These are phyloP conservation scores for Penicillium cosmopolitanum DNA, from an alignment of 495 filamentous ascomycete species.

Conservation along the genomic window DNA sequence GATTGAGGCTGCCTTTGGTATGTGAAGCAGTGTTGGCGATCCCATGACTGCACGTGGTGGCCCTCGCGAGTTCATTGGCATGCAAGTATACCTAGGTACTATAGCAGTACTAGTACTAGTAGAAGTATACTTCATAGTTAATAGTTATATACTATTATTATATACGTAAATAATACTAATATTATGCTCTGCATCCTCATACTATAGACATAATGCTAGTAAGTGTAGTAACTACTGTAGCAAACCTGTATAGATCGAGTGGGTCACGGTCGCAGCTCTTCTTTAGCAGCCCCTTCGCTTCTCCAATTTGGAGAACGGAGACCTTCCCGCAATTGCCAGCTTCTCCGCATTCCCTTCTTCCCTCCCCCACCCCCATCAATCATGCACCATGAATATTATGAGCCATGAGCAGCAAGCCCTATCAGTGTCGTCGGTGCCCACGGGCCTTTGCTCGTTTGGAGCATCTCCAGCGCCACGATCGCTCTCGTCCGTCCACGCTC, in stretches of 20 bases:
- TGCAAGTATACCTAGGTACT: too few relatives aligned
- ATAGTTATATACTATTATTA: too few relatives aligned
- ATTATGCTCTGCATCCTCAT: too few relatives aligned
- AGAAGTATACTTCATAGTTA: too few relatives aligned
- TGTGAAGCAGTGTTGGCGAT: background rate
- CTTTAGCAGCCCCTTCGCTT: background rate
- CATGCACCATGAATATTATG: constrained; percentile 15
- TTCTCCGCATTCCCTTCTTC: constrained; percentile 1
- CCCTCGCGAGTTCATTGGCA: background rate
- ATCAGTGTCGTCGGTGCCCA: constrained; percentile 43
- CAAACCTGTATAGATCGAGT: too few relatives aligned
- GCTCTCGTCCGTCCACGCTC: constrained; percentile 38
- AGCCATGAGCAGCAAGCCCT: constrained; percentile 32
- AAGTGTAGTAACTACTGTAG: too few relatives aligned
- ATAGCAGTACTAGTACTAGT: too few relatives aligned
- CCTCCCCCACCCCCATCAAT: background rate
- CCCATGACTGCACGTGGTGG: background rate
- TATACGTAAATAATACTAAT: too few relatives aligned
- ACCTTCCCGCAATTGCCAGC: too few relatives aligned
- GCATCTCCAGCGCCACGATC: constrained; percentile 49
- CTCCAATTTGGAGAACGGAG: background rate
- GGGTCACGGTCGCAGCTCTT: too few relatives aligned
- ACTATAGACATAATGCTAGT: too few relatives aligned
- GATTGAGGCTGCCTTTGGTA: too few relatives aligned
- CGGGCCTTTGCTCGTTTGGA: constrained; percentile 44